These are phyloP conservation scores for Fomitopsis betulina DNA, from an alignment of 1,284 basidiomycete genomes.

Conservation along the genomic window DNA sequence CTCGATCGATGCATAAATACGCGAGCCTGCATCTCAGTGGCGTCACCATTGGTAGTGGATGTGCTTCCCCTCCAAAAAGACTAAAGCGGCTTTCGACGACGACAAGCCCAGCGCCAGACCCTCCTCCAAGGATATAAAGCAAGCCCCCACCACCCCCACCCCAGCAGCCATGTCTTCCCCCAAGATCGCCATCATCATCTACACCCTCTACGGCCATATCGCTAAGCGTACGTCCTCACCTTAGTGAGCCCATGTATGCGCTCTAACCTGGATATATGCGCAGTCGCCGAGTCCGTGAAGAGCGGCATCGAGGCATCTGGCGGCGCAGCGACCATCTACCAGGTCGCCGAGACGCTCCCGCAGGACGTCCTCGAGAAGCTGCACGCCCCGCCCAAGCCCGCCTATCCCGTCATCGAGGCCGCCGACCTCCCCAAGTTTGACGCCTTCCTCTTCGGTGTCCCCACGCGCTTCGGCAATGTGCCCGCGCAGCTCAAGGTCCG, in stretches of 20 bases:
- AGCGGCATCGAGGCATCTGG: conserved; percentile 68
- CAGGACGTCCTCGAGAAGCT: conserved; percentile 75
- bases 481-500: conserved; percentile 67
- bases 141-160: conserved; percentile 12
- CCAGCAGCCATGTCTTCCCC: conserved; percentile 34
- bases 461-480: conserved; percentile 74
- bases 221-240: conserved; percentile 47
- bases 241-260: neutral
- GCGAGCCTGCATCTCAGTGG: neutral
- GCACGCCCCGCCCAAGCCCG: conserved; percentile 69
- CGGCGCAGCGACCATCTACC: conserved; percentile 69
- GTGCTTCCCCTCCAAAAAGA: conserved; percentile 39
- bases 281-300: conserved; percentile 80
- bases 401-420: conserved; percentile 71
- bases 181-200: conserved; percentile 78
- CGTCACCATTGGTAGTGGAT: conserved; percentile 21
- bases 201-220: conserved; percentile 82
- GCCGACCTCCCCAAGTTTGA: conserved; percentile 64
- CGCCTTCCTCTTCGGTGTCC: conserved; percentile 71
- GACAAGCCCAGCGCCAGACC: conserved; percentile 17
- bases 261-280: conserved; percentile 4
- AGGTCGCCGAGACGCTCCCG: conserved; percentile 84
- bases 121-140: conserved; percentile 12
- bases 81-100: conserved; percentile 31
- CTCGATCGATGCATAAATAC: conserved; percentile 3